Percentiles rank a stretch among this genome's conserved stretches.
Conservation (phyloP, 768 basidiomycete species). For the Arthromyces matolae region DNA sequence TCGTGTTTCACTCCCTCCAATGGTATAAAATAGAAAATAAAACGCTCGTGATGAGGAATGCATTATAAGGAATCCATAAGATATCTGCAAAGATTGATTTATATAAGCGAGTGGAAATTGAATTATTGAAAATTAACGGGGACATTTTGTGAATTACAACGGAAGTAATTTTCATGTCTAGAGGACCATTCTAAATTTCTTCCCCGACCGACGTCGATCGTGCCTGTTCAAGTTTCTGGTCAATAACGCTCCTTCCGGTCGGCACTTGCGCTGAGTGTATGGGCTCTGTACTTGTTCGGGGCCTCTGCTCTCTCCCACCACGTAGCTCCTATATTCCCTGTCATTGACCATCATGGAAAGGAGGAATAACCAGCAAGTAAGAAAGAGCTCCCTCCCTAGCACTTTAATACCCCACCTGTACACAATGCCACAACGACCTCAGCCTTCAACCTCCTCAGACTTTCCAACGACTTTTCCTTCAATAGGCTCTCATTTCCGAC, state of each 20-base stretch:
- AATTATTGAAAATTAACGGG: slow-evolving; percentile 8
- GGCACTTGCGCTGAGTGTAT: slow-evolving; percentile 24
- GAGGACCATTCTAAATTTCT: slow-evolving; percentile 30
- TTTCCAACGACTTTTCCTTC: slow-evolving; percentile 12
- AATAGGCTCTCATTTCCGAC: slow-evolving; percentile 3
- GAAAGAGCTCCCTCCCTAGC: slow-evolving; percentile 48
- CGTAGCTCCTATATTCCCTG: slow-evolving; percentile 17
- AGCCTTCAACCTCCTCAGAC: slow-evolving; percentile 20
- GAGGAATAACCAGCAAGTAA: slow-evolving; percentile 20
- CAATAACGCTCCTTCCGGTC: slow-evolving; percentile 18
- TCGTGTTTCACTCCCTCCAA: slow-evolving; percentile 43
- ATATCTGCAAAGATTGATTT: neutral
- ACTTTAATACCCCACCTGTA: slow-evolving; percentile 49
- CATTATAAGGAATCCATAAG: too few species aligned
- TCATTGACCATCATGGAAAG: slow-evolving; percentile 19
- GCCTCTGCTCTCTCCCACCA: slow-evolving; percentile 18
- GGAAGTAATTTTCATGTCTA: slow-evolving; percentile 39
- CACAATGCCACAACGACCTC: slow-evolving; percentile 31
- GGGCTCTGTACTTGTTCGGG: slow-evolving; percentile 20
- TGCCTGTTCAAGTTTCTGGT: slow-evolving; percentile 20
- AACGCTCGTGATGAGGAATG: too few species aligned
- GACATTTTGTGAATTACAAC: slow-evolving; percentile 19
- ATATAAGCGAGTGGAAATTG: too few species aligned
- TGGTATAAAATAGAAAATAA: slow-evolving; percentile 11
- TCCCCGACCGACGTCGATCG: slow-evolving; percentile 38